Conservation (phyloP, 2,329 filamentous ascomycete genomes). For the Penicillium occitanis region DNA sequence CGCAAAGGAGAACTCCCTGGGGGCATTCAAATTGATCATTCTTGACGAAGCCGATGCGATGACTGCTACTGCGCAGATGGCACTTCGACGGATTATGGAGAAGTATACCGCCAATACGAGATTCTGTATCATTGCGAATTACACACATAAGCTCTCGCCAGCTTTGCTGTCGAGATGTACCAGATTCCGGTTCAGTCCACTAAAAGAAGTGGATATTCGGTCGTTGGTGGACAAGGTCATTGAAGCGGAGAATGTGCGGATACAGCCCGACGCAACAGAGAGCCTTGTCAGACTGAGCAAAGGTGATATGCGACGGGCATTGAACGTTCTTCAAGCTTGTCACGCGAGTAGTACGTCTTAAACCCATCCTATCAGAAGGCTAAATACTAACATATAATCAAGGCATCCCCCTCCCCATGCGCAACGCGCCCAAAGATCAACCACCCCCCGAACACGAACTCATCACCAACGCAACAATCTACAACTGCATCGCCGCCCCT, state of each 20-base stretch:
- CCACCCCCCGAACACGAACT: conserved; percentile 68
- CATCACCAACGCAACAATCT: conserved; percentile 89
- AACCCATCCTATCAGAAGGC: background rate
- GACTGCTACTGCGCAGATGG: conserved; percentile 99
- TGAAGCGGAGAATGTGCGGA: conserved; percentile 79
- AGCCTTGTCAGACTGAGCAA: conserved; percentile 84
- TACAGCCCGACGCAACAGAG: conserved; percentile 75
- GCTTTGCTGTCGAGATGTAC: conserved; percentile 92
- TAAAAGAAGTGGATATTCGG: conserved; percentile 85
- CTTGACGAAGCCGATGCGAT: conserved; percentile 99
- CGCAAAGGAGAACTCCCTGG: conserved; percentile 52
- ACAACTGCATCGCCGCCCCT: conserved; percentile 94
- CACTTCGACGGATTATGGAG: conserved; percentile 94
- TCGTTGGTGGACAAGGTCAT: conserved; percentile 86
- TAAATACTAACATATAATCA: background rate
- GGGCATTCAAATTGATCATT: conserved; percentile 91
- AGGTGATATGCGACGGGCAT: conserved; percentile 90
- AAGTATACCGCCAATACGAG: conserved; percentile 97
- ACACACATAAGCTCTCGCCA: conserved; percentile 94
- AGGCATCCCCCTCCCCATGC: conserved; percentile 68
- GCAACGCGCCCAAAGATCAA: conserved; percentile 59
- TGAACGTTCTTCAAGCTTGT: conserved; percentile 96
- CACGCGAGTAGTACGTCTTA: conserved; percentile 75
- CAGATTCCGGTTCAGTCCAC: conserved; percentile 87
- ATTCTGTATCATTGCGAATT: conserved; percentile 98